Evolutionary conservation across 306 rosid genomes (phyloP).

Genomic region (Fagus sylvatica): DNA sequence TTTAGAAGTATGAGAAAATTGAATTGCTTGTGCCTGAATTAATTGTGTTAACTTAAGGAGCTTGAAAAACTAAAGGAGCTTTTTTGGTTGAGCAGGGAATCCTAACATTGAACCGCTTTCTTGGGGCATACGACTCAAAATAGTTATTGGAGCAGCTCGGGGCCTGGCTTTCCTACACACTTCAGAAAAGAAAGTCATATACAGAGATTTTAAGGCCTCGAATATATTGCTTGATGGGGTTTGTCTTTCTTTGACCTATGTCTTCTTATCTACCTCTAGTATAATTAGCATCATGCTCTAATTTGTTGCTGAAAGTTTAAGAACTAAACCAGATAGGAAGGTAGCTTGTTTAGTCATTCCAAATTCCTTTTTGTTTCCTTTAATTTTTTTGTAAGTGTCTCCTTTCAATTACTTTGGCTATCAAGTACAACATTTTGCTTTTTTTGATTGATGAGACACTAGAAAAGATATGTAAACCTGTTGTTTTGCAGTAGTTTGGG

Average conservation of each 20-base stretch:
- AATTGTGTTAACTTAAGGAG: neutral
- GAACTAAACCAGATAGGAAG: slow-evolving; percentile 15
- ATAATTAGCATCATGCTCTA: neutral
- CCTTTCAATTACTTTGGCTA: neutral
- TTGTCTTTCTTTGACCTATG: slow-evolving; percentile 22
- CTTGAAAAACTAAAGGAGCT: neutral
- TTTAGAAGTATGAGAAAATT: slow-evolving; percentile 60
- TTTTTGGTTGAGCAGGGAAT: slow-evolving; percentile 44
- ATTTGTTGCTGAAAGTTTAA: slow-evolving; percentile 3
- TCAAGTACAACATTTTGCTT: neutral
- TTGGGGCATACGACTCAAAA: slow-evolving; percentile 72
- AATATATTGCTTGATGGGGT: slow-evolving; percentile 92
- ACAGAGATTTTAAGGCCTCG: slow-evolving; percentile 90
- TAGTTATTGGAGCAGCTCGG: slow-evolving; percentile 84
- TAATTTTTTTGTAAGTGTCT: neutral
- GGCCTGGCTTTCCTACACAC: slow-evolving; percentile 84
- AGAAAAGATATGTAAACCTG: neutral
- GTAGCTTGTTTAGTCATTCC: slow-evolving; percentile 6
- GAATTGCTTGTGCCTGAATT: slow-evolving; percentile 1
- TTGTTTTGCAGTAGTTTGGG: neutral
- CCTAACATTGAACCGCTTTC: slow-evolving; percentile 52
- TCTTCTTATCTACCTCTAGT: slow-evolving; percentile 4
- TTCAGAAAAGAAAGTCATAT: slow-evolving; percentile 69
- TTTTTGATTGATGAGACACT: neutral
- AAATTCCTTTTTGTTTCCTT: neutral